Evolutionary conservation across 2,329 filamentous ascomycete species (phyloP), one percentile per base, ranked within the genome.

Genomic region (Fulvia fulva): DNA sequence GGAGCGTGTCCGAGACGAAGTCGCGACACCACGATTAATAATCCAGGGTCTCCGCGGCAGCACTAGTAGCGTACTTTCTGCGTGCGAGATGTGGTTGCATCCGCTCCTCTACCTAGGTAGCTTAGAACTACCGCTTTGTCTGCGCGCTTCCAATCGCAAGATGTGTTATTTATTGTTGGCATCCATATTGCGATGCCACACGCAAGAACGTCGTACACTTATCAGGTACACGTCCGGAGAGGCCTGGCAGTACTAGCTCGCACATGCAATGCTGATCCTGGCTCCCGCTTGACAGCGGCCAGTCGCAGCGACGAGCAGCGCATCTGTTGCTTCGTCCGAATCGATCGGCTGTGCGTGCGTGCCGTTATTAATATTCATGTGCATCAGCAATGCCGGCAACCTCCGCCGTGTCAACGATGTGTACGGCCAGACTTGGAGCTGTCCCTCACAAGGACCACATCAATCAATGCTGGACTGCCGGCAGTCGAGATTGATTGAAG

Each of bases 251-350:
- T n/a, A n/a, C n/a, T n/a, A n/a, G n/a, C n/a, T n/a, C 23, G 47
- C 14, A 14, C 47, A 50, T 25, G 47, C 25, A 30, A 7, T 23
- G 53, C 44, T 16, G 21, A 16, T n/a, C 54, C 46, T 26, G 30
- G 46, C 46, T 51, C 19, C 22, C 43, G 43, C 19, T 26, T 56
- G 54, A 56, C 54, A 56, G 54, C 54, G 54, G 54, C 19, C 43
- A n/a, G 46, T 43, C 50, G 54, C 54, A 51, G 16, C 30, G 45
- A 21, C 22, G 44, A 37, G 34, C 53, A 5, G 21, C n/a, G n/a
- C n/a, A n/a, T n/a, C n/a, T n/a, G n/a, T n/a, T 28, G 22, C 19
- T 50, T 2, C 45, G 43, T 19, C 53, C 53, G 51, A 44, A 53
- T 3, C 22, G 32, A 22, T 41, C 22, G 9, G 47, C 16, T 44